A percentile compares a stretch with the other conserved stretches of the same genome.
These are phyloP conservation scores for Torulaspora franciscae DNA, from an alignment of 805 yeast species.

Conservation along the genomic window DNA sequence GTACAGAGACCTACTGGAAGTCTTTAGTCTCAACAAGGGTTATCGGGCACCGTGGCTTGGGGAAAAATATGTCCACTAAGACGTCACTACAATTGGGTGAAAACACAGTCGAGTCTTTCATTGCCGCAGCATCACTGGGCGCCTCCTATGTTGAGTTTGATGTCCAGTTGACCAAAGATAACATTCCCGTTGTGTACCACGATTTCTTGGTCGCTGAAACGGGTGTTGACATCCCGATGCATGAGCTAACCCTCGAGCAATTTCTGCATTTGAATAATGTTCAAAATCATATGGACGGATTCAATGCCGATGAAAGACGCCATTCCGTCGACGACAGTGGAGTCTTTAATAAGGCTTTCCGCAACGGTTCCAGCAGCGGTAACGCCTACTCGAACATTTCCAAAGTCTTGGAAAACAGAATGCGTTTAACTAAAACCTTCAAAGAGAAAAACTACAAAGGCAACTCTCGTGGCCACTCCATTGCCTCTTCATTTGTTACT, in stretches of 20 bases:
- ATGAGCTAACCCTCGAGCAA: constrained; percentile 82
- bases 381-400: constrained; percentile 12
- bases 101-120: constrained; percentile 89
- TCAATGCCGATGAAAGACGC: constrained; percentile 21
- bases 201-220: constrained; percentile 93
- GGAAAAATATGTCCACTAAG: constrained; percentile 70
- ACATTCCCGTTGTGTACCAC: constrained; percentile 88
- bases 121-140: constrained; percentile 93
- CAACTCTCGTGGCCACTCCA: constrained; percentile 81
- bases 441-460: constrained; percentile 85
- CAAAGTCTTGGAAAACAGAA: constrained; percentile 44
- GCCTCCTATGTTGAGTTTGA: constrained; percentile 97
- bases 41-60: constrained; percentile 93
- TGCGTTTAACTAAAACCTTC: constrained; percentile 85
- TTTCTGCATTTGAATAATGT: constrained; percentile 52
- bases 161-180: constrained; percentile 89
- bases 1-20: constrained; percentile 77
- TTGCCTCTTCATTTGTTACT: constrained; percentile 89
- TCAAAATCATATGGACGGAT: constrained; percentile 17
- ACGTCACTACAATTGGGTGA: constrained; percentile 89
- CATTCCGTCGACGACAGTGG: constrained; percentile 27
- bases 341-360: constrained; percentile 4
- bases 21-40: constrained; percentile 83
- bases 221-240: constrained; percentile 96
- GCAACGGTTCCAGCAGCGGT: constrained; percentile 6